Percentiles rank a stretch among this genome's conserved stretches.
Evolutionary conservation across 495 filamentous ascomycete species (phyloP).

Genomic region (Tuber brumale): DNA sequence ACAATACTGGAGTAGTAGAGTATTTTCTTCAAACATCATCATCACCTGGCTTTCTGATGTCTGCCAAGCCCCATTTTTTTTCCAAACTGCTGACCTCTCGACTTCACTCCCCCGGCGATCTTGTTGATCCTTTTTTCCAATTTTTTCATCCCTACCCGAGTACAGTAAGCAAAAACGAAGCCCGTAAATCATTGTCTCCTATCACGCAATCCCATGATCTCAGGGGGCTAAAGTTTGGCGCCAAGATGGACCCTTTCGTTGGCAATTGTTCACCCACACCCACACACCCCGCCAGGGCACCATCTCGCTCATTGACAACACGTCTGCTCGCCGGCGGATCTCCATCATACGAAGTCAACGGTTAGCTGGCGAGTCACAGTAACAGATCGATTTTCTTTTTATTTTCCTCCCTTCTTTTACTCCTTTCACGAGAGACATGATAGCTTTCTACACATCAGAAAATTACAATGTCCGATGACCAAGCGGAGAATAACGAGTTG

Average conservation of each 20-base stretch:
- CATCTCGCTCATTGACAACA: background rate
- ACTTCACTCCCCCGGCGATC: too few species aligned
- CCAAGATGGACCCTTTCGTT: background rate
- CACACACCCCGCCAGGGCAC: background rate
- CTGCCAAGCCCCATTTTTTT: too few species aligned
- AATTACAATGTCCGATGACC: conserved; percentile 27
- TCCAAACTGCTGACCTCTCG: too few species aligned
- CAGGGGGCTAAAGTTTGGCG: background rate
- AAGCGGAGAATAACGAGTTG: conserved; percentile 24
- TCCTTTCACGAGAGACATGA: background rate
- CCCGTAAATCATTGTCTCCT: background rate
- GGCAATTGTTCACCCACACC: background rate
- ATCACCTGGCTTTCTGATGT: too few species aligned
- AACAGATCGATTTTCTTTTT: background rate
- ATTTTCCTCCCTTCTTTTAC: background rate
- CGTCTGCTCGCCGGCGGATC: background rate
- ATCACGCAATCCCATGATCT: conserved; percentile 1
- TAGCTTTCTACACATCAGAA: background rate
- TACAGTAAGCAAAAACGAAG: background rate
- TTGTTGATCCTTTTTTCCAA: too few species aligned
- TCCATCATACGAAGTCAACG: background rate
- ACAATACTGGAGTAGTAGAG: too few species aligned
- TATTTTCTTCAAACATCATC: too few species aligned
- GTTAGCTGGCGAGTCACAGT: background rate
- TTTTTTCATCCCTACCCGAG: too few species aligned